Conservation (phyloP, 768 basidiomycete genomes). For the Trametes cubensis region DNA sequence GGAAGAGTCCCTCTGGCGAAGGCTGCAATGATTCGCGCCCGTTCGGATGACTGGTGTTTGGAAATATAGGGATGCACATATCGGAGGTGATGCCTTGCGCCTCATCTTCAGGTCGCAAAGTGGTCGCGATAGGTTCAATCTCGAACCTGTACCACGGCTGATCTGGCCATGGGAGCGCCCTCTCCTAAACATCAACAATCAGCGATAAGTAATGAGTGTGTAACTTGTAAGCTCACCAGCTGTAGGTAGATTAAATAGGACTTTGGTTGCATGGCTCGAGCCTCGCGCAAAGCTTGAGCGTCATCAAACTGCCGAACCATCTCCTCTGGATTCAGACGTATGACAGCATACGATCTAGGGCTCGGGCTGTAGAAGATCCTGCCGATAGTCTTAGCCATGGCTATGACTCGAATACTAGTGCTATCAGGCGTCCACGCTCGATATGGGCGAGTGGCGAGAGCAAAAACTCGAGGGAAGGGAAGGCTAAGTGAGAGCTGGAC, state of each 20-base stretch:
- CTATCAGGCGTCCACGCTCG: too few relatives aligned
- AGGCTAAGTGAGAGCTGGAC: too few relatives aligned
- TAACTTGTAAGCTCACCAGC: not conserved
- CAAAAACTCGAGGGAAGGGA: too few relatives aligned
- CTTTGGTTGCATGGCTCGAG: not conserved
- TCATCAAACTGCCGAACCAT: constrained; percentile 6
- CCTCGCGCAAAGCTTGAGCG: not conserved
- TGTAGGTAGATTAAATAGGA: not conserved
- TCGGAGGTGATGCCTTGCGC: not conserved
- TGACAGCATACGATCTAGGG: not conserved
- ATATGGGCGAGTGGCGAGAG: too few relatives aligned
- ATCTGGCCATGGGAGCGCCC: not conserved
- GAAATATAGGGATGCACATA: constrained; percentile 10
- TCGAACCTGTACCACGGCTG: not conserved
- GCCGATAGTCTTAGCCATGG: too few relatives aligned
- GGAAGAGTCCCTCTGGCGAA: not conserved
- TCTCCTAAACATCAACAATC: not conserved
- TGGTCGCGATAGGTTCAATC: not conserved
- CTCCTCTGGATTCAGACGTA: constrained; percentile 8
- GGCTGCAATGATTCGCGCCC: not conserved
- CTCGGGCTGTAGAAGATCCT: not conserved
- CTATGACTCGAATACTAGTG: too few relatives aligned
- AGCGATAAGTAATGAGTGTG: not conserved
- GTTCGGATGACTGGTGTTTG: not conserved
- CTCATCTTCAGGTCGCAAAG: not conserved